Conservation (phyloP, 2,329 filamentous ascomycete species). For the Mycogone perniciosa region DNA sequence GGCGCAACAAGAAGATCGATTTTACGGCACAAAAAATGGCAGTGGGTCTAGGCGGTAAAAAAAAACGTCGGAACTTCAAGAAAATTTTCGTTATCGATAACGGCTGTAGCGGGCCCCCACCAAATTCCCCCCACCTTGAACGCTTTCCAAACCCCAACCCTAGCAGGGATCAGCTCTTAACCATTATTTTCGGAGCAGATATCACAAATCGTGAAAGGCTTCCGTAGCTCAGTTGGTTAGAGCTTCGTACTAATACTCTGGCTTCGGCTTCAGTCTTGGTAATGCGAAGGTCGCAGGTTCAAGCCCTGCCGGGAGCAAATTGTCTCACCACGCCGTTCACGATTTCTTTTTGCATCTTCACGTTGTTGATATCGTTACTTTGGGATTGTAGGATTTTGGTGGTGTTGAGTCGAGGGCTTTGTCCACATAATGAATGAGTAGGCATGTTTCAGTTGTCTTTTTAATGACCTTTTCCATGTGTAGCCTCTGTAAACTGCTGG, state of each 20-base stretch:
- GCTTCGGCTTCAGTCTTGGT: constrained; percentile 3
- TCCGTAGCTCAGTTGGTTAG: constrained; percentile 11
- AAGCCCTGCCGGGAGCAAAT: constrained; percentile 13
- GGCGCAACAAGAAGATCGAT: too few species aligned
- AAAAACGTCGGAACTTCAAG: not conserved
- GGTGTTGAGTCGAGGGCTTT: not conserved
- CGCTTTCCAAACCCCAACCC: too few species aligned
- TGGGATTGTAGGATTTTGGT: too few species aligned
- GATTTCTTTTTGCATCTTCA: not conserved
- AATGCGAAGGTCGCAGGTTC: constrained; percentile 14
- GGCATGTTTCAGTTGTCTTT: not conserved
- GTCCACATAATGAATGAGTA: not conserved
- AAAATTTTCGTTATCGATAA: not conserved
- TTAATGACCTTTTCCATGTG: too few species aligned
- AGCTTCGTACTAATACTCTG: constrained; percentile 6
- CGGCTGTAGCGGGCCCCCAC: not conserved
- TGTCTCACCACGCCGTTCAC: not conserved
- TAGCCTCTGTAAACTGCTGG: too few species aligned
- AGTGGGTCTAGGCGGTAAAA: not conserved
- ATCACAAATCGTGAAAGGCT: not conserved
- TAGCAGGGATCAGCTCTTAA: too few species aligned
- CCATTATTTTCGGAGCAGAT: too few species aligned
- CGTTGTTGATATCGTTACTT: not conserved
- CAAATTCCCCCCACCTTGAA: too few species aligned
- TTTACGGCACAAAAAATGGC: too few species aligned